These are phyloP conservation scores for Penicillium rolfsii DNA, from an alignment of 2,329 filamentous ascomycete genomes.

Conservation along the genomic window DNA sequence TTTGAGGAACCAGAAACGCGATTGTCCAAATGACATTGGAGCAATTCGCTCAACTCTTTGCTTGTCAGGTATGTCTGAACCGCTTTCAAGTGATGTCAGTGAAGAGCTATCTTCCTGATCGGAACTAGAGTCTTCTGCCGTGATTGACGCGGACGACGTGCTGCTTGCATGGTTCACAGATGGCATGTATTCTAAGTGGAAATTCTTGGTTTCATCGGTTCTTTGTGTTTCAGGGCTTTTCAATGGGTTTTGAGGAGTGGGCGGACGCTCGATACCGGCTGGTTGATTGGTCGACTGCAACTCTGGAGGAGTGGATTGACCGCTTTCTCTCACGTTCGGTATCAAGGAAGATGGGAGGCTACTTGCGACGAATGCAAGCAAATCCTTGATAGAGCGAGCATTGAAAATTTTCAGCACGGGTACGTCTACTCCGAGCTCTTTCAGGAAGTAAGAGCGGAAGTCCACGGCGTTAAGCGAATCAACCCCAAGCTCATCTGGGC, in stretches of 20 bases:
- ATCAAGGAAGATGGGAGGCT: slow-evolving; percentile 17
- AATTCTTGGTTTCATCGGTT: neutral
- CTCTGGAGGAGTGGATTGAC: neutral
- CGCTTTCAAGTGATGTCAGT: slow-evolving; percentile 13
- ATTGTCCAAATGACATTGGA: slow-evolving; percentile 47
- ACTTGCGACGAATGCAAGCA: slow-evolving; percentile 18
- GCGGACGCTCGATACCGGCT: too few relatives aligned
- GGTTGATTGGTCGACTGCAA: neutral
- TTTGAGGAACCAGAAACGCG: slow-evolving; percentile 46
- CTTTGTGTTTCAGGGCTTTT: neutral
- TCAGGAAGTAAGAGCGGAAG: slow-evolving; percentile 32
- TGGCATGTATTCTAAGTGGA: slow-evolving; percentile 13
- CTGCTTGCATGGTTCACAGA: neutral
- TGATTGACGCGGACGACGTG: slow-evolving; percentile 18
- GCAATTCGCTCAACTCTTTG: slow-evolving; percentile 10
- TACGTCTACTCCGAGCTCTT: slow-evolving; percentile 29
- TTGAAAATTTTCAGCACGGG: slow-evolving; percentile 33
- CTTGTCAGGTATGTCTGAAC: neutral
- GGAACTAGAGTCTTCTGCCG: slow-evolving; percentile 20
- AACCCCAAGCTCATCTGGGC: slow-evolving; percentile 28
- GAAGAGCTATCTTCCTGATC: slow-evolving; percentile 20
- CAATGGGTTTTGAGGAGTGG: neutral
- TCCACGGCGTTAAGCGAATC: slow-evolving; percentile 34
- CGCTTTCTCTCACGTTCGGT: slow-evolving; percentile 11
- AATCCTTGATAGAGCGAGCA: slow-evolving; percentile 24